Conservation (phyloP, 768 basidiomycete genomes). For the Coprinopsis sp. region DNA sequence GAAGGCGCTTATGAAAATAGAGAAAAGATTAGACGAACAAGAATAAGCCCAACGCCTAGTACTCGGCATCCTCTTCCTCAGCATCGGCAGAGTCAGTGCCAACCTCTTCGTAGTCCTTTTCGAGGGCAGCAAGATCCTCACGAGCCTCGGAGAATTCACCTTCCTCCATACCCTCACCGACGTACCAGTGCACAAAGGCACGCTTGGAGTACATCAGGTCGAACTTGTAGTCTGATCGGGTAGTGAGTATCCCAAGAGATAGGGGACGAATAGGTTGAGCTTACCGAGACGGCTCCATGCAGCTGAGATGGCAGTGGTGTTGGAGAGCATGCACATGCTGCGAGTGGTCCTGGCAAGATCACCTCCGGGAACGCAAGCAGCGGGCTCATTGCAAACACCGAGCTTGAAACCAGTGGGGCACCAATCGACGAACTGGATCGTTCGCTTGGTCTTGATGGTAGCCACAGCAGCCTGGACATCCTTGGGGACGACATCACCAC, state of each 20-base stretch:
- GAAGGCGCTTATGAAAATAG: neutral
- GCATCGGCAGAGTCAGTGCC: conserved; percentile 71
- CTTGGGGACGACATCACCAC: conserved; percentile 95
- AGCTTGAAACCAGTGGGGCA: conserved; percentile 94
- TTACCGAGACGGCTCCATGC: conserved; percentile 76
- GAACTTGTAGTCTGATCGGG: conserved; percentile 79
- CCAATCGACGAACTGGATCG: conserved; percentile 98
- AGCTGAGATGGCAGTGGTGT: conserved; percentile 88
- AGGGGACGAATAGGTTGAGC: neutral
- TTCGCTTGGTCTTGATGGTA: conserved; percentile 93
- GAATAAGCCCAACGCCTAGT: neutral
- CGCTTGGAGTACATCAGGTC: conserved; percentile 97
- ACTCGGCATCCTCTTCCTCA: conserved; percentile 53
- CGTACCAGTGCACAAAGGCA: conserved; percentile 92
- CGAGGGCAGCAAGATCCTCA: conserved; percentile 95
- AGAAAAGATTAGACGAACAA: conserved; percentile 3
- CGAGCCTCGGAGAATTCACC: conserved; percentile 99
- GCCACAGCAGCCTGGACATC: conserved; percentile 90
- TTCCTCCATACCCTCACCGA: conserved; percentile 99
- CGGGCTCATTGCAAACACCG: conserved; percentile 10
- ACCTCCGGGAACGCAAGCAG: conserved; percentile 81
- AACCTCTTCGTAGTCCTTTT: conserved; percentile 93
- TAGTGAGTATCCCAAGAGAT: neutral
- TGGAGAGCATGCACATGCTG: conserved; percentile 96
- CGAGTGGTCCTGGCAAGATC: conserved; percentile 93